A percentile compares a stretch with the other conserved stretches of the same genome.
phyloP scores from a whole-genome alignment of 2,329 filamentous ascomycete species.

The Cladosporium colombiae region DNA sequence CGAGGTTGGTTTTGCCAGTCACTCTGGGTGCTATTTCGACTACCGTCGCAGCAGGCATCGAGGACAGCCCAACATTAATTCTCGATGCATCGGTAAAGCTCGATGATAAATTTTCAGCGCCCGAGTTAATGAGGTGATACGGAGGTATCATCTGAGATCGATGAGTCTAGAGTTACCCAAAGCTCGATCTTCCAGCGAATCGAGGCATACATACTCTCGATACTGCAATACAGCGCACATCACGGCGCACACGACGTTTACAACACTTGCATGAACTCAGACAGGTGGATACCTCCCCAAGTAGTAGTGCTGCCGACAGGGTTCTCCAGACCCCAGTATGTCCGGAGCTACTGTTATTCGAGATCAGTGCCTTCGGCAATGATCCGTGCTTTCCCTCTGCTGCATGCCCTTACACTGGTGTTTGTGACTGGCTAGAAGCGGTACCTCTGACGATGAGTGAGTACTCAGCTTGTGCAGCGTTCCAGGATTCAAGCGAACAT shows the following conservation, averaged over 20 bases:
- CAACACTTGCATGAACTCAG: background rate
- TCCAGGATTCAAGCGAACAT: background rate
- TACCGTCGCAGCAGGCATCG: background rate
- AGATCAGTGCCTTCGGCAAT: background rate
- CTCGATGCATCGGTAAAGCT: background rate
- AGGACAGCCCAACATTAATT: background rate
- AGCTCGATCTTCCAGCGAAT: background rate
- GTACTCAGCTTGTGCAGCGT: background rate
- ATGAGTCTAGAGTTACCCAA: background rate
- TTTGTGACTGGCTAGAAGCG: background rate
- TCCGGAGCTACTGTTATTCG: background rate
- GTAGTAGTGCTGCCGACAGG: background rate
- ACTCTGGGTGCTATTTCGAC: background rate
- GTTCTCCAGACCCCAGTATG: background rate
- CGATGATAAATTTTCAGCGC: background rate
- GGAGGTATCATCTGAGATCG: background rate
- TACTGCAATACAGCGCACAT: background rate
- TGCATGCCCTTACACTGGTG: background rate
- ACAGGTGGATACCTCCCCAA: background rate
- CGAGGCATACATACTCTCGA: background rate
- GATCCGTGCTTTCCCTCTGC: background rate
- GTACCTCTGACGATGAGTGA: background rate
- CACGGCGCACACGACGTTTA: background rate
- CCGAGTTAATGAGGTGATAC: background rate
- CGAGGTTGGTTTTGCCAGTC: background rate